Evolutionary conservation across 2,329 filamentous ascomycete species (phyloP).

Genomic region (Bipolaris zeicola): DNA sequence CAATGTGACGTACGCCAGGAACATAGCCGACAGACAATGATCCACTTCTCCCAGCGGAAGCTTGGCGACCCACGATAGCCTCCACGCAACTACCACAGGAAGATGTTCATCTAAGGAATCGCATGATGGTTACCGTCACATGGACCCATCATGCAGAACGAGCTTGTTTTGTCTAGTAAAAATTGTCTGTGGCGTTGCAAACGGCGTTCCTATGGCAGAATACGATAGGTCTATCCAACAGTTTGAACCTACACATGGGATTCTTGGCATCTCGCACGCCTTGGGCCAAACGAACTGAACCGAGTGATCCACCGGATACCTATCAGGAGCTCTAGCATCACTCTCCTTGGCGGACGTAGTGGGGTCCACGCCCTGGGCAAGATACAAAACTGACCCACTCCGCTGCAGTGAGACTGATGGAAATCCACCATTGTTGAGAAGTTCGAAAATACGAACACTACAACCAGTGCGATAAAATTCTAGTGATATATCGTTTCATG

Average conservation of each 20-base stretch:
- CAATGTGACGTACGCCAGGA: conserved; percentile 37
- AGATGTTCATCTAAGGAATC: not conserved
- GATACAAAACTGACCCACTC: conserved; percentile 23
- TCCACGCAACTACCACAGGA: conserved; percentile 3
- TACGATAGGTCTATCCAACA: conserved; percentile 3
- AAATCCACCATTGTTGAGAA: not conserved
- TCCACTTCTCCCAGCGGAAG: conserved; percentile 30
- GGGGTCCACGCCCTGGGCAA: conserved; percentile 7
- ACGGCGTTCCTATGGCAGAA: not conserved
- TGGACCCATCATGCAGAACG: conserved; percentile 5
- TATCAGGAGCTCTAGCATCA: conserved; percentile 5
- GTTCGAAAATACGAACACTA: not conserved
- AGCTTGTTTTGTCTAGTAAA: conserved; percentile 10
- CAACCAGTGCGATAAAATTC: not conserved
- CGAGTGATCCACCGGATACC: not conserved
- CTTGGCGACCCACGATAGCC: conserved; percentile 28
- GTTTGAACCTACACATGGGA: not conserved
- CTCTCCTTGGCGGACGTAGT: conserved; percentile 26
- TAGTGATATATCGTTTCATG: not conserved
- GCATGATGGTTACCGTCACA: not conserved
- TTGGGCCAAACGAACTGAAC: conserved; percentile 7
- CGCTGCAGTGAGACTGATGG: not conserved
- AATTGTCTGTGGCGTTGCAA: not conserved
- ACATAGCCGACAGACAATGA: conserved; percentile 16
- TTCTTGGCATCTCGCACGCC: conserved; percentile 4